These are phyloP conservation scores for Candida germanica DNA, from an alignment of 805 yeast species.

Conservation along the genomic window DNA sequence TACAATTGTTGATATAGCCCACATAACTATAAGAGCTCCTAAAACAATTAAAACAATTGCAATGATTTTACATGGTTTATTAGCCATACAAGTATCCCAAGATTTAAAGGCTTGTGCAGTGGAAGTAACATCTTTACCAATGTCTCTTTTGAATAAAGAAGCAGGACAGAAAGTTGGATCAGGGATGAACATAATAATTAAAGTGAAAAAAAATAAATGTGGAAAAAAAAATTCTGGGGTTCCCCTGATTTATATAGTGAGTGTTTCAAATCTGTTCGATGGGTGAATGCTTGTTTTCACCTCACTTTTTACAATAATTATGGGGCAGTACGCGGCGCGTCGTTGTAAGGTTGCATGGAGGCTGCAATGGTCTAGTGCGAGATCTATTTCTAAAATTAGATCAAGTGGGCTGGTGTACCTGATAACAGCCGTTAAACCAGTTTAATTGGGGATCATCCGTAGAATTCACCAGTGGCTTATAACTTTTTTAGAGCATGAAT, in stretches of 20 bases:
- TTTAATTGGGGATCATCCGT: no score
- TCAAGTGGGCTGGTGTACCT: no score
- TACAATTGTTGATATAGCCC: conserved; percentile 55
- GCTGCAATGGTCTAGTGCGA: no score
- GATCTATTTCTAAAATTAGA: no score
- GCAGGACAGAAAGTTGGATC: conserved; percentile 11
- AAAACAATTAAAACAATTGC: conserved; percentile 71
- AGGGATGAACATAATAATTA: conserved; percentile 7
- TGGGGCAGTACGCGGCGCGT: conserved; percentile 6
- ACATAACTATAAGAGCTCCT: conserved; percentile 50
- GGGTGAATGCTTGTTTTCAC: background rate
- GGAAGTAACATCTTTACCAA: conserved; percentile 19
- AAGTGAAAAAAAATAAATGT: background rate
- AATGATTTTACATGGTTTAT: conserved; percentile 68
- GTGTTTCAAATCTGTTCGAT: background rate
- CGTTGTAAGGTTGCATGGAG: no score
- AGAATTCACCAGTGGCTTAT: no score
- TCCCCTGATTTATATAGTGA: background rate
- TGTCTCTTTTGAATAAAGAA: conserved; percentile 7
- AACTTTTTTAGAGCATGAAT: no score
- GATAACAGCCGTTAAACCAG: no score
- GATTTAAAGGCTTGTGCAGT: conserved; percentile 53
- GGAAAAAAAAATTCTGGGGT: no score
- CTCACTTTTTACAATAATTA: background rate
- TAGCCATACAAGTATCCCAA: conserved; percentile 83